Evolutionary conservation across 768 basidiomycete species (phyloP), one percentile per base, ranked within the genome.

Genomic region (Ephemerocybe angulata): DNA sequence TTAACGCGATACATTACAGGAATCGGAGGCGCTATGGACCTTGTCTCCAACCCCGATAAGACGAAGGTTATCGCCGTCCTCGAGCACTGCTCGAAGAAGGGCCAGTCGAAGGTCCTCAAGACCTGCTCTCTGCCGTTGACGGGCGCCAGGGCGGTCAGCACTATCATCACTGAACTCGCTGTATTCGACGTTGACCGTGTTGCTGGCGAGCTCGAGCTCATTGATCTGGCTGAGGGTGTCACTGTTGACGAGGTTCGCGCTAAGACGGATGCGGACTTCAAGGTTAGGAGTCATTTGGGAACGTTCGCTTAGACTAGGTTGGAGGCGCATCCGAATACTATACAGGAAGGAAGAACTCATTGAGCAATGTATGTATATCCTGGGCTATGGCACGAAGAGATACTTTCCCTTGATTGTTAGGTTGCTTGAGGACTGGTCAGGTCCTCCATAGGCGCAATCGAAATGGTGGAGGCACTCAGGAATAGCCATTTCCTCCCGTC

Each of bases 21-120:
- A 38, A 95, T 97, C 66, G 95, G 95, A 12, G 95, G 94, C 49
- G 94, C 94, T 11, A 95, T 95, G 93, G 93, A 96, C 67, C 84
- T 95, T 46, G 93, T 93, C 54, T 96, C 94, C 55, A 97, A 96
- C 72, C 95, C 94, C 1, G 93, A 96, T 70, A 87, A 87, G 71
- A 98, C 95, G 38, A 95, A 88, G 70, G 87, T 94, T 57, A 90
- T 96, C 53, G 92, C 79, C 5, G 81, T 91, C 29, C 89, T 93
- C 82, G 94, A 97, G 63, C 94, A 96, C 71, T 83, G 84, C 64
- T 87, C 91, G 42, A 93, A 92, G 73, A 86, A 92, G 63, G 95
- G 93, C 38, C 85, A 84, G 61, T 87, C 88, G 31, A 98, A 98
- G 77, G 87, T 98, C 55, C 76, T 96, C 58, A 76, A 83, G 63